Percentiles rank a stretch among this genome's conserved stretches.
Evolutionary conservation across 1,284 basidiomycete species (phyloP).

Genomic region (Rhodotorula sp.): DNA sequence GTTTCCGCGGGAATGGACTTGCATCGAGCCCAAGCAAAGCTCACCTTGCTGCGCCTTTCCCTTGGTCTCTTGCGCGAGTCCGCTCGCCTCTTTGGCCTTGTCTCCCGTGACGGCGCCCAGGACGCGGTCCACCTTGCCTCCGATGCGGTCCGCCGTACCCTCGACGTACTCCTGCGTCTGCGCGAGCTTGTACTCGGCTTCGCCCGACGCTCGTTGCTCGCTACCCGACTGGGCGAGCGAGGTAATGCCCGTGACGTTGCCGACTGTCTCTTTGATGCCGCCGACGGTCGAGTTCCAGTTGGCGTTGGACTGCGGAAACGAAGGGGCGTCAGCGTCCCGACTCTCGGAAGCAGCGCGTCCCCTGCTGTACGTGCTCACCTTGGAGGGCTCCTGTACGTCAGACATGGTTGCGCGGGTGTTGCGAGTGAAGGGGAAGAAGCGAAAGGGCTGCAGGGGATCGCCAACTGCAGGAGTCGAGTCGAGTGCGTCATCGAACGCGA

Average conservation of each 20-base stretch:
- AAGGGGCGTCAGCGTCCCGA: background rate
- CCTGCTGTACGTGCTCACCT: conserved; percentile 10
- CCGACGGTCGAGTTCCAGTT: conserved; percentile 33
- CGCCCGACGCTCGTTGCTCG: conserved; percentile 27
- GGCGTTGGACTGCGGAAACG: conserved; percentile 16
- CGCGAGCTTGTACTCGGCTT: conserved; percentile 35
- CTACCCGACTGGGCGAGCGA: conserved; percentile 20
- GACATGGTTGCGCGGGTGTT: conserved; percentile 1
- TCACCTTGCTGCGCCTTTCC: conserved; percentile 34
- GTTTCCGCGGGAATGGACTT: background rate
- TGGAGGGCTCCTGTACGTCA: conserved; percentile 17
- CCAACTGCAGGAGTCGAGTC: too few species aligned
- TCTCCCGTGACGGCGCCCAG: conserved; percentile 35
- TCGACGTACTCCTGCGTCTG: conserved; percentile 28
- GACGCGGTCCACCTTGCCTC: conserved; percentile 36
- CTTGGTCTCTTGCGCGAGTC: conserved; percentile 24
- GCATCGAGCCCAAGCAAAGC: background rate
- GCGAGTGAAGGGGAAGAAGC: background rate
- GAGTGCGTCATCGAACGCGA: too few species aligned
- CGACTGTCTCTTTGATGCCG: conserved; percentile 24
- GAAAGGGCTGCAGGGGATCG: background rate
- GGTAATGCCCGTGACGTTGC: conserved; percentile 20
- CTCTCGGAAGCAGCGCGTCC: background rate
- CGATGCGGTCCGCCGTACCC: conserved; percentile 26
- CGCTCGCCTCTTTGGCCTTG: conserved; percentile 22